phyloP scores from a whole-genome alignment of 1,284 basidiomycete species.

The Retiboletus flavoniger region DNA sequence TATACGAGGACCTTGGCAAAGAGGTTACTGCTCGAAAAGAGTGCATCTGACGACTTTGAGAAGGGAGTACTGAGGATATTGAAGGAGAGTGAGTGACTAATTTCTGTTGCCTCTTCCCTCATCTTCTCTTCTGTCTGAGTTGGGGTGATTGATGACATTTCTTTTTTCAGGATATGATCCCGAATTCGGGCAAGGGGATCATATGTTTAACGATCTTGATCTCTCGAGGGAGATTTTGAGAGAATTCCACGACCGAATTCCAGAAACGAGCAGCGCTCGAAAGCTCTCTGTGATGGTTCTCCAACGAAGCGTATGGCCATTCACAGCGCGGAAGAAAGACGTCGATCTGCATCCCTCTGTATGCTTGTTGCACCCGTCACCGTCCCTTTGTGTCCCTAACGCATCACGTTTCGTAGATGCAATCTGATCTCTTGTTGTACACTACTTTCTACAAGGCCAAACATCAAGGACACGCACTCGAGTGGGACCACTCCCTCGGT shows the following conservation, averaged over 20 bases:
- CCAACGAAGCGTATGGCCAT: slow-evolving; percentile 77
- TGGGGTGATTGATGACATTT: slow-evolving; percentile 1
- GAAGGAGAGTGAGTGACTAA: slow-evolving; percentile 66
- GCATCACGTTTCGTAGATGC: slow-evolving; percentile 55
- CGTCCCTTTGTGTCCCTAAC: background rate
- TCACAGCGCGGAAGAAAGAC: slow-evolving; percentile 49
- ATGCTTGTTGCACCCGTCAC: slow-evolving; percentile 21
- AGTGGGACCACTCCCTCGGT: slow-evolving; percentile 83
- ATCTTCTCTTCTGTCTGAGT: background rate
- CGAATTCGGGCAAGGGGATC: slow-evolving; percentile 83
- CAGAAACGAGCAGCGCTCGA: slow-evolving; percentile 34
- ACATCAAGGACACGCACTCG: slow-evolving; percentile 70
- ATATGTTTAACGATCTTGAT: slow-evolving; percentile 87
- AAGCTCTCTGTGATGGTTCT: slow-evolving; percentile 69
- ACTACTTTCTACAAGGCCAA: slow-evolving; percentile 70
- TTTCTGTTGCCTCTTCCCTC: background rate
- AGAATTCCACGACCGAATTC: slow-evolving; percentile 51
- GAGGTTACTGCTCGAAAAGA: slow-evolving; percentile 81
- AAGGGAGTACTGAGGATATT: slow-evolving; percentile 85
- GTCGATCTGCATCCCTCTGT: slow-evolving; percentile 55
- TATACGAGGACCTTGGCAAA: slow-evolving; percentile 91
- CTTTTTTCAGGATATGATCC: slow-evolving; percentile 71
- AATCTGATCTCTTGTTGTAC: slow-evolving; percentile 63
- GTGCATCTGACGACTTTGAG: slow-evolving; percentile 92
- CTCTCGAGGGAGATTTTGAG: slow-evolving; percentile 69